These are phyloP conservation scores for Tolypocladium tundrense DNA, from an alignment of 2,329 filamentous ascomycete species.

Conservation along the genomic window DNA sequence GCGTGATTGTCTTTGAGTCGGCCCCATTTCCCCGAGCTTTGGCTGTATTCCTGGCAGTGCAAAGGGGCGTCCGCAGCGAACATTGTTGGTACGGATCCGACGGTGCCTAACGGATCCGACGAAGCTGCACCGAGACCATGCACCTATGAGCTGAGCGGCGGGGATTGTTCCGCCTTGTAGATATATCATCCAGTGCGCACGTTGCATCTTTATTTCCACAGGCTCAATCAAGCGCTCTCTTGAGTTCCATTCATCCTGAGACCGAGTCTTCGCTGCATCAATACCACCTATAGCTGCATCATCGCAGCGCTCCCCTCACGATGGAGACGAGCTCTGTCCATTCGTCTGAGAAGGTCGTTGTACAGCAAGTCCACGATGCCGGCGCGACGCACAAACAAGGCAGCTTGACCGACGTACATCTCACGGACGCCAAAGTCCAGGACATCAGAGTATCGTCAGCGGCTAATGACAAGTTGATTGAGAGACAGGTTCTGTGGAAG, in stretches of 20 bases:
- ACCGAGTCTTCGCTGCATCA: not conserved
- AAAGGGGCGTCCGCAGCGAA: not conserved
- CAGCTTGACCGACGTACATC: not conserved
- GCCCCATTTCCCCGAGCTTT: too few species aligned
- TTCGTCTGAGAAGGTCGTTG: not conserved
- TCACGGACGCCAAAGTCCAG: not conserved
- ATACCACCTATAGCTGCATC: not conserved
- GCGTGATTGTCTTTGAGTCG: too few species aligned
- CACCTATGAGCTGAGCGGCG: not conserved
- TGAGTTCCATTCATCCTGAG: not conserved
- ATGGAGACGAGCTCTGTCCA: not conserved
- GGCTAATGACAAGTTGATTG: slow-evolving; percentile 10
- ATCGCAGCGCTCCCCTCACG: not conserved
- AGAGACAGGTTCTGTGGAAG: slow-evolving; percentile 50
- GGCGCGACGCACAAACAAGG: not conserved
- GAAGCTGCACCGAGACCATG: not conserved
- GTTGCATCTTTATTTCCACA: not conserved
- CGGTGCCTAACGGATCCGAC: not conserved
- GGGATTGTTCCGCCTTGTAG: not conserved
- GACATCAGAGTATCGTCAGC: too few species aligned
- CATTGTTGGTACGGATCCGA: too few species aligned
- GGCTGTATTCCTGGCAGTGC: not conserved
- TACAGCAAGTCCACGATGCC: not conserved
- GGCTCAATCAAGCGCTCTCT: not conserved
- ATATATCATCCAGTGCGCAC: not conserved